Conservation (phyloP, 129 eudicot genomes). For the Gnaphalium uliginosum region DNA sequence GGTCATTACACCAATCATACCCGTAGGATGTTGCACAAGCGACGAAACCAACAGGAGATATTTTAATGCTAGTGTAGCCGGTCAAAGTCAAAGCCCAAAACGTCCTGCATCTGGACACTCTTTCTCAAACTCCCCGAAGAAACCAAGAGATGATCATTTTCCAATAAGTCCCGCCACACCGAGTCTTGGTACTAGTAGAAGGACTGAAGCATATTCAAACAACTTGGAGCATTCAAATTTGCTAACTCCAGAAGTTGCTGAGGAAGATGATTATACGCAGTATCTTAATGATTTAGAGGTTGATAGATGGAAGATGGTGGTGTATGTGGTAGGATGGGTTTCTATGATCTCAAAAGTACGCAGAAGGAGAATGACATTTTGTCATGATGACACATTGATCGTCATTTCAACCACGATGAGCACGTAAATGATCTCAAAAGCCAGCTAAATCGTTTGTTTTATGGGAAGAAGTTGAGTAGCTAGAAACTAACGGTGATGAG, state of each 20-base stretch:
- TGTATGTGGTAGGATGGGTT: constrained; percentile 34
- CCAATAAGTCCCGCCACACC: constrained; percentile 10
- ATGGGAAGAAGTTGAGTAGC: background rate
- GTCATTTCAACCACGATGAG: constrained; percentile 1
- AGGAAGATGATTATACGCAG: background rate
- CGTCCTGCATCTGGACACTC: constrained; percentile 30
- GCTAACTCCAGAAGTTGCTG: background rate
- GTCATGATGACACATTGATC: background rate
- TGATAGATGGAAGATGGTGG: constrained; percentile 31
- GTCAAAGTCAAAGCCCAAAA: constrained; percentile 36
- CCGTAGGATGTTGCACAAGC: background rate
- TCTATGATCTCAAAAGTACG: constrained; percentile 20
- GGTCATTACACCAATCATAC: constrained; percentile 1
- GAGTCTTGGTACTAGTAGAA: constrained; percentile 6
- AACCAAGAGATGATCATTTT: constrained; percentile 18
- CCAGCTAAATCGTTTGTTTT: background rate
- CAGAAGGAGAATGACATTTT: constrained; percentile 11
- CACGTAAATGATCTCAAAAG: background rate
- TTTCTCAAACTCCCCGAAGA: constrained; percentile 29
- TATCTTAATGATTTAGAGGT: background rate
- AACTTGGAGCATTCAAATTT: constrained; percentile 1
- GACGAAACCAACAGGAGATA: background rate
- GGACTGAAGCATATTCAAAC: background rate
- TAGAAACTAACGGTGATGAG: background rate
- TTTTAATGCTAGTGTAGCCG: background rate